These are phyloP conservation scores for Fomitopsis betulina DNA, from an alignment of 1,284 basidiomycete genomes.

Conservation along the genomic window DNA sequence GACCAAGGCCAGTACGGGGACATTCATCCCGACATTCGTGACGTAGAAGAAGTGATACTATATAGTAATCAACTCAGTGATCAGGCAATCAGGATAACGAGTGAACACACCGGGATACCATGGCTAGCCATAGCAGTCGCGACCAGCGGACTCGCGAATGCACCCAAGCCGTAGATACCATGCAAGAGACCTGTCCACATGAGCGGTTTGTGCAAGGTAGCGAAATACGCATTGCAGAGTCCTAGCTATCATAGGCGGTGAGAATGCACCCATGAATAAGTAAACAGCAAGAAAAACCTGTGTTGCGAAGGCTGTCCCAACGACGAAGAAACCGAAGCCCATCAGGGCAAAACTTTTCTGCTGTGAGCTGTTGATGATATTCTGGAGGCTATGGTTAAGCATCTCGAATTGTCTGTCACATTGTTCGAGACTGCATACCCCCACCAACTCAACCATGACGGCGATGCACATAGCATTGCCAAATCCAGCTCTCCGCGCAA, in stretches of 20 bases:
- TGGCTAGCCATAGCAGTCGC: constrained; percentile 27
- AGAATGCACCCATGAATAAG: not conserved
- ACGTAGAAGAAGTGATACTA: constrained; percentile 27
- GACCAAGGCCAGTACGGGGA: constrained; percentile 20
- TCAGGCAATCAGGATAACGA: not conserved
- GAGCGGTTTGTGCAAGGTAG: constrained; percentile 25
- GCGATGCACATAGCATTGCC: constrained; percentile 25
- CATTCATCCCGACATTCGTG: constrained; percentile 25
- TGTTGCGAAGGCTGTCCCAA: constrained; percentile 27
- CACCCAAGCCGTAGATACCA: constrained; percentile 28
- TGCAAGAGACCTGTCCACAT: constrained; percentile 28
- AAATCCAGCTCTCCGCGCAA: constrained; percentile 24
- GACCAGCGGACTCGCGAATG: constrained; percentile 27
- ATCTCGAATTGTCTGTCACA: not conserved
- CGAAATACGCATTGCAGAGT: constrained; percentile 28
- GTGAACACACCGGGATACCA: constrained; percentile 23
- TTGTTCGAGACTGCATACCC: constrained; percentile 17
- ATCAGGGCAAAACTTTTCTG: constrained; percentile 25
- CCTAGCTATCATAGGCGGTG: constrained; percentile 20
- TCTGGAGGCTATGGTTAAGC: constrained; percentile 13
- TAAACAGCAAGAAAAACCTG: constrained; percentile 17
- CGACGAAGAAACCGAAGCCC: constrained; percentile 30
- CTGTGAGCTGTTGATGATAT: constrained; percentile 29
- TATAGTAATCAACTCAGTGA: not conserved
- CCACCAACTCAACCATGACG: constrained; percentile 24